Conservation (phyloP, 2,329 filamentous ascomycete genomes). For the Cadophora luteo-olivacea region DNA sequence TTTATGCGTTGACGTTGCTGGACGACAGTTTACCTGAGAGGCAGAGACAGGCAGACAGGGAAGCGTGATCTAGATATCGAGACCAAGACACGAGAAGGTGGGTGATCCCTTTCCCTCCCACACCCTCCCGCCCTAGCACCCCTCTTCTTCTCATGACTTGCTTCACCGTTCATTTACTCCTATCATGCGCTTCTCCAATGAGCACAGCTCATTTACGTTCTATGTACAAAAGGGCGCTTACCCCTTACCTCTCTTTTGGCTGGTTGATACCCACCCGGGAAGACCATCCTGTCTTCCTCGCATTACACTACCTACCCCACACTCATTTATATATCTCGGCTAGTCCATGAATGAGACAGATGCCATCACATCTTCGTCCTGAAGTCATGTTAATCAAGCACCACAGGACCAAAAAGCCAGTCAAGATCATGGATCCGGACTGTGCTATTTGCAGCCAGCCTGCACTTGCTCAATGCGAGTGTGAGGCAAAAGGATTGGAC, state of each 20-base stretch:
- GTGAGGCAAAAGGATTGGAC: slow-evolving; percentile 70
- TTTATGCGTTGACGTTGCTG: slow-evolving; percentile 13
- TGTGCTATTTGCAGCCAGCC: slow-evolving; percentile 71
- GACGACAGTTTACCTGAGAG: slow-evolving; percentile 5
- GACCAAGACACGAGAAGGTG: slow-evolving; percentile 29
- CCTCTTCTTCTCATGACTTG: slow-evolving; percentile 21
- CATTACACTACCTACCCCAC: slow-evolving; percentile 12
- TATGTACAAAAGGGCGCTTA: background rate
- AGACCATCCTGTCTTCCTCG: slow-evolving; percentile 13
- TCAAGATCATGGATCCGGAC: slow-evolving; percentile 72
- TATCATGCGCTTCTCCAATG: slow-evolving; percentile 36
- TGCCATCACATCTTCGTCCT: slow-evolving; percentile 34
- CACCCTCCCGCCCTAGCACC: slow-evolving; percentile 11
- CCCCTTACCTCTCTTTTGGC: slow-evolving; percentile 14
- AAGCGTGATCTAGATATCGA: slow-evolving; percentile 36
- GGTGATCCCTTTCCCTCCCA: slow-evolving; percentile 32
- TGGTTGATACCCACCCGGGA: slow-evolving; percentile 13
- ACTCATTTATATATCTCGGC: slow-evolving; percentile 15
- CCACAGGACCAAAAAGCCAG: slow-evolving; percentile 43
- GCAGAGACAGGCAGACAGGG: slow-evolving; percentile 10
- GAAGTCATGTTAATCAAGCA: slow-evolving; percentile 43
- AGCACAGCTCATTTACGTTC: background rate
- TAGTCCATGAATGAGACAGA: slow-evolving; percentile 21
- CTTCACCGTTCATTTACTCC: slow-evolving; percentile 30
- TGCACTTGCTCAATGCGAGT: slow-evolving; percentile 65